These are phyloP conservation scores for Colletotrichum horii DNA, from an alignment of 2,329 filamentous ascomycete genomes.

Conservation along the genomic window DNA sequence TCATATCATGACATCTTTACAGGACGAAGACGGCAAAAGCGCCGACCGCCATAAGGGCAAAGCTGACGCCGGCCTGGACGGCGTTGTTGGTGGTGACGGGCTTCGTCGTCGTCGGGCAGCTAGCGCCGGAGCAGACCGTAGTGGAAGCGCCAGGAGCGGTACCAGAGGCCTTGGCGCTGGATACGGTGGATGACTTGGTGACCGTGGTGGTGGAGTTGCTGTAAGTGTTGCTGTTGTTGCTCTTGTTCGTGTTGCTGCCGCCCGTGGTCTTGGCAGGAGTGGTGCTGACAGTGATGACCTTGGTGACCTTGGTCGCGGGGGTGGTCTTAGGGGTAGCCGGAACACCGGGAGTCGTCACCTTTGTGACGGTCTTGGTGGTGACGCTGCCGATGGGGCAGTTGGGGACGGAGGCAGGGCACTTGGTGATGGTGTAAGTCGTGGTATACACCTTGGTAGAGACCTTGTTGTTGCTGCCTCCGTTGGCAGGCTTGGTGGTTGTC, in stretches of 20 bases:
- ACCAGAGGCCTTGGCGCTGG: constrained; percentile 5
- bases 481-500: background rate
- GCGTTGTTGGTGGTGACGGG: constrained; percentile 8
- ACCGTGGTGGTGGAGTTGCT: background rate
- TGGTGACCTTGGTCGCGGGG: background rate
- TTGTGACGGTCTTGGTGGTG: constrained; percentile 43
- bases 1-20: background rate
- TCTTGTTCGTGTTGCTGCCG: constrained; percentile 2
- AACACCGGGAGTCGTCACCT: background rate
- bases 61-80: constrained; percentile 11
- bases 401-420: constrained; percentile 50
- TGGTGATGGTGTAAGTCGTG: constrained; percentile 58
- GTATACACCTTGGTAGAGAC: constrained; percentile 42
- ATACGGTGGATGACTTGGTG: background rate
- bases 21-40: background rate
- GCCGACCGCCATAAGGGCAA: constrained; percentile 10
- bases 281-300: background rate
- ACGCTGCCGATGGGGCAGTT: constrained; percentile 42
- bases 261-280: background rate
- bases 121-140: background rate
- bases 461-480: background rate
- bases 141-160: constrained; percentile 6
- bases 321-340: background rate
- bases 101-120: constrained; percentile 1
- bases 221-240: background rate